phyloP scores from a whole-genome alignment of 768 basidiomycete species.

The Trametes cubensis region DNA sequence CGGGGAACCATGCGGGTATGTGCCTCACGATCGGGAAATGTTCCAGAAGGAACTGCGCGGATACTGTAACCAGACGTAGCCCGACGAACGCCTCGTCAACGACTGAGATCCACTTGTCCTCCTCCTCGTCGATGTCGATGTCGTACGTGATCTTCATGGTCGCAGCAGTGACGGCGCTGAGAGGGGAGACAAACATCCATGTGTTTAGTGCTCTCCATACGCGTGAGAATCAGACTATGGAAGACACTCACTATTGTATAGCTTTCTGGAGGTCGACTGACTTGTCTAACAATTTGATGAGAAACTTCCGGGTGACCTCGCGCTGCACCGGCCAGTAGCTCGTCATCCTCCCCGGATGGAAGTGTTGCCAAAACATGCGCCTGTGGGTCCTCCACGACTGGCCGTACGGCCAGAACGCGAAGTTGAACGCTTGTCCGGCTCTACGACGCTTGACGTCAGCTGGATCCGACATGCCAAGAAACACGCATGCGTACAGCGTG shows the following conservation, averaged over 20 bases:
- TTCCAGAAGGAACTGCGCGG: conserved; percentile 9
- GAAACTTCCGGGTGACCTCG: neutral
- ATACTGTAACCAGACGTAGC: neutral
- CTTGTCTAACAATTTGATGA: neutral
- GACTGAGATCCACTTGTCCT: conserved; percentile 1
- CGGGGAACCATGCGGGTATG: conserved; percentile 32
- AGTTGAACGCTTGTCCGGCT: neutral
- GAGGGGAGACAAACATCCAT: too few relatives aligned
- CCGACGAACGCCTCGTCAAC: neutral
- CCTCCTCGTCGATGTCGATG: conserved; percentile 14
- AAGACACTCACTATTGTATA: conserved; percentile 17
- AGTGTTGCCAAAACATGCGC: conserved; percentile 13
- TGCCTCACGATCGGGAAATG: conserved; percentile 21
- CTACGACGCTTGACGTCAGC: neutral
- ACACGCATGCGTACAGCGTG: neutral
- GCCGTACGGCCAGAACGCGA: conserved; percentile 13
- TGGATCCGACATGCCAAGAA: neutral
- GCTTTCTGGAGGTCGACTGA: conserved; percentile 6
- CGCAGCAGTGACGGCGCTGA: conserved; percentile 11
- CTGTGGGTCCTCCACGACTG: conserved; percentile 12
- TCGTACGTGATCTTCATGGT: conserved; percentile 25
- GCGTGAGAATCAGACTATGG: too few relatives aligned
- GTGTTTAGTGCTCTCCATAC: too few relatives aligned
- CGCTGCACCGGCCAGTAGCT: conserved; percentile 10
- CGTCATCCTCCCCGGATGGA: neutral